Base-by-base conservation (phyloP, 306 rosid species). In the Prunus kanzakura region DNA sequence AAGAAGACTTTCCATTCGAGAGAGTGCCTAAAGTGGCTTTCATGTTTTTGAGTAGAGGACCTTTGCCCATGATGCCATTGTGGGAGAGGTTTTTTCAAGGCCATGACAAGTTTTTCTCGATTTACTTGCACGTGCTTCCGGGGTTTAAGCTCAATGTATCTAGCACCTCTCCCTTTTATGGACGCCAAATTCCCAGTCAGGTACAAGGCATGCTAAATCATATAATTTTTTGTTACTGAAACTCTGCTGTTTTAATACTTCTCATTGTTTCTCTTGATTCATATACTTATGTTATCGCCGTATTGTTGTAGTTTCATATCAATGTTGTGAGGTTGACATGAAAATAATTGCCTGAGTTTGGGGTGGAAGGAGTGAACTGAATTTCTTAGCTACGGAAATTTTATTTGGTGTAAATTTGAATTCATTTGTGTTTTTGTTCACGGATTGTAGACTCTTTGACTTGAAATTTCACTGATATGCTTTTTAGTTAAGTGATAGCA, bases 1-100 rank as follows among this genome's bases (percentile, higher is more conserved):
- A 77, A 79, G 43, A 29, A 22, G 80, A 58, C 2, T 85, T 74
- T 51, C 97, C 97, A 10, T 88, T 65, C 50, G 56, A 29, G 55
- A 84, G 96, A 75, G 81, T 80, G 14, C 96, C 98, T 0, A 95
- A 89, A 79, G 85, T 95, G 13, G 98, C 98, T 6, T 95, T 95
- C 89, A 88, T 95, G 98, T 95, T 88, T 74, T 71, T 95, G 86
- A 95, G 96, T 0, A 86, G 97, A 68, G 98, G 98, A 1, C 96
- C 97, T 0, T 82, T 92, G 81, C 97, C 97, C 8, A 10, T 95
- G 80, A 15, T 89, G 79, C 97, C 97, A 7, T 86, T 95, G 55
- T 92, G 98, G 98, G 97, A 95, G 88, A 87, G 88, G 74, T 92
- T 95, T 89, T 95, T 95, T 80, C 50, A 55, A 20, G 97, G 97